Conservation (phyloP, 139 green algal species). For the Raphidocelis subcapitata region DNA sequence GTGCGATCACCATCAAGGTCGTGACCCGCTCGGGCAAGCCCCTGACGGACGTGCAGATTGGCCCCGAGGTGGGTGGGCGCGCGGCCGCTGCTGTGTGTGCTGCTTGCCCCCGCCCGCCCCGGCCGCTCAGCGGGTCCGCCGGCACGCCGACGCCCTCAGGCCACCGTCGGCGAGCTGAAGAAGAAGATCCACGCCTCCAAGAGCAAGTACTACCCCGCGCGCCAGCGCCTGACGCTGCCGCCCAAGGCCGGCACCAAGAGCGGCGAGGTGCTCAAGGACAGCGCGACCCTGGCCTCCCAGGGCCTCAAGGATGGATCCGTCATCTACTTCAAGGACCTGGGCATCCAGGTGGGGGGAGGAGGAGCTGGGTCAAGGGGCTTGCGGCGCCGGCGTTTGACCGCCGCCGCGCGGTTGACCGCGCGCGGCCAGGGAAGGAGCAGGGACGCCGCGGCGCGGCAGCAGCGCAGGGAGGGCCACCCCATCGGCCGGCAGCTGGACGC, state of each 20-base stretch:
- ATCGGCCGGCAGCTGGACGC: too few species aligned
- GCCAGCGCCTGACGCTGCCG: constrained; percentile 79
- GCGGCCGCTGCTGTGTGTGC: too few species aligned
- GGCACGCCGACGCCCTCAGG: constrained; percentile 53
- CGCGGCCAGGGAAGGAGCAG: too few species aligned
- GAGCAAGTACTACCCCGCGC: constrained; percentile 56
- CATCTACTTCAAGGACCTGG: constrained; percentile 96
- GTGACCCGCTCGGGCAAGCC: constrained; percentile 43
- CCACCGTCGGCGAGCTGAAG: constrained; percentile 80
- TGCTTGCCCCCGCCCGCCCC: not conserved
- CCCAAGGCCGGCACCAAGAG: constrained; percentile 55
- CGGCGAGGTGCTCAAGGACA: constrained; percentile 55
- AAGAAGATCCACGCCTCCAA: constrained; percentile 57
- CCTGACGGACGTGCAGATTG: constrained; percentile 42
- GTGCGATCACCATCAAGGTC: constrained; percentile 48
- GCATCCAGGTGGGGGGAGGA: constrained; percentile 63
- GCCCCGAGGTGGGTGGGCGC: constrained; percentile 41
- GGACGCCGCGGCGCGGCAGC: too few species aligned
- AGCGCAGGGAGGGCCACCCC: too few species aligned
- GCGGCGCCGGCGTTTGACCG: too few species aligned
- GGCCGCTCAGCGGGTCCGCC: not conserved
- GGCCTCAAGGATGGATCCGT: constrained; percentile 52
- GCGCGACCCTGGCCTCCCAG: constrained; percentile 68
- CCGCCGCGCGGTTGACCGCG: too few species aligned
- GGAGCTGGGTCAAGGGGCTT: too few species aligned